A percentile compares a stretch with the other conserved stretches of the same genome.
phyloP scores from a whole-genome alignment of 495 filamentous ascomycete species.

The Xylaria flabelliformis region DNA sequence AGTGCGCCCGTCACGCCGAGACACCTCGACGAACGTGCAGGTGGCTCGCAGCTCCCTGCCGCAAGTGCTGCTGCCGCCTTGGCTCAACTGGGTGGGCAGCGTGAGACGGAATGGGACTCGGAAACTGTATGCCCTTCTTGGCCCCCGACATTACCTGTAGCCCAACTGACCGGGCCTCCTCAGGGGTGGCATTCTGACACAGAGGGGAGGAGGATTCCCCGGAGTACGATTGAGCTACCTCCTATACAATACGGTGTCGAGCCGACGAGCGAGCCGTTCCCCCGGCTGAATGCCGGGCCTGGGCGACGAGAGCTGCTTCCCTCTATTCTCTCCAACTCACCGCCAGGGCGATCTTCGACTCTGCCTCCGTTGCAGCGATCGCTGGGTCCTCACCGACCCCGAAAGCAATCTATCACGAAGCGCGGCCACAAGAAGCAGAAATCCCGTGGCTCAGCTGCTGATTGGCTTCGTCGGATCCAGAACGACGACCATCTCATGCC shows the following conservation, averaged over 20 bases:
- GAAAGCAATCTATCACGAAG: slow-evolving; percentile 85
- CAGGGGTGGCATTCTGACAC: slow-evolving; percentile 78
- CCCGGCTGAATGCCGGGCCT: slow-evolving; percentile 63
- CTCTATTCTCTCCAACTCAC: slow-evolving; percentile 79
- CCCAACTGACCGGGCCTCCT: slow-evolving; percentile 17
- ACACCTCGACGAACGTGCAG: slow-evolving; percentile 71
- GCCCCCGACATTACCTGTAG: slow-evolving; percentile 4
- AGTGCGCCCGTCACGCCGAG: slow-evolving; percentile 75
- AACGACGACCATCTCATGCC: slow-evolving; percentile 63
- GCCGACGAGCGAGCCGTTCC: slow-evolving; percentile 72
- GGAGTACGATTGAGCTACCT: slow-evolving; percentile 74
- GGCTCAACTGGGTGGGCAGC: slow-evolving; percentile 79
- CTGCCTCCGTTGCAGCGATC: slow-evolving; percentile 78
- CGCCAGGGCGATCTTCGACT: slow-evolving; percentile 84
- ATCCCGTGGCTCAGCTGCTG: slow-evolving; percentile 64
- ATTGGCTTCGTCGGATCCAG: slow-evolving; percentile 58
- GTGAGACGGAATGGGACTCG: slow-evolving; percentile 83
- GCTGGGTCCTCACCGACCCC: slow-evolving; percentile 66
- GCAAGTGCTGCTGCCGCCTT: slow-evolving; percentile 86
- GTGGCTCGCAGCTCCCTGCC: slow-evolving; percentile 66
- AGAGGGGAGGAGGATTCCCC: slow-evolving; percentile 61
- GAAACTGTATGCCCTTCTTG: slow-evolving; percentile 68
- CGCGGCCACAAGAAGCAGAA: slow-evolving; percentile 77
- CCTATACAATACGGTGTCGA: slow-evolving; percentile 69
- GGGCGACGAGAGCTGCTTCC: slow-evolving; percentile 76